Evolutionary conservation across 2,329 filamentous ascomycete genomes (phyloP).

Genomic region (Cercospora sesami): DNA sequence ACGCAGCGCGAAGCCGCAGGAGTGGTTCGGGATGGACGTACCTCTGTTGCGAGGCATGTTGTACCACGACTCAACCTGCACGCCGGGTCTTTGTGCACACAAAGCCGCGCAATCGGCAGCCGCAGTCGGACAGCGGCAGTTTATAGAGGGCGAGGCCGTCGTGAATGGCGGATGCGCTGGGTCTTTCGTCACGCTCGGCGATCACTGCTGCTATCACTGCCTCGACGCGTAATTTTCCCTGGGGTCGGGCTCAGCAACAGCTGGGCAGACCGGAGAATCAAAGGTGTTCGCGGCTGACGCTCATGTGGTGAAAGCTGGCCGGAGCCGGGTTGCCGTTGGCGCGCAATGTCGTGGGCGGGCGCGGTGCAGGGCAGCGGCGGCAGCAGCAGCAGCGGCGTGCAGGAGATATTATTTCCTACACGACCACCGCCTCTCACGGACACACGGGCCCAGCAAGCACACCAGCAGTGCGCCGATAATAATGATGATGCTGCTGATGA

Average conservation of each 20-base stretch:
- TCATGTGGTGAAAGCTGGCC: not conserved
- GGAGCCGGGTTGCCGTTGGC: not conserved
- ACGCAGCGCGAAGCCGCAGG: conserved; percentile 10
- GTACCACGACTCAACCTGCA: conserved; percentile 21
- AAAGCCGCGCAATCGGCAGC: conserved; percentile 1
- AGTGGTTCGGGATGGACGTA: conserved; percentile 29
- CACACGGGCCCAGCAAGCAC: not conserved
- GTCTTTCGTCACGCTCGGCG: conserved; percentile 6
- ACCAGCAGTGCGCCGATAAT: not conserved
- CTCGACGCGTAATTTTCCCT: conserved; percentile 13
- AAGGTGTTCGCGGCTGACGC: not conserved
- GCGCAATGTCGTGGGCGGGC: not conserved
- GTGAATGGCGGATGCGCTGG: not conserved
- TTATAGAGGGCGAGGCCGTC: not conserved
- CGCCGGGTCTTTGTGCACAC: conserved; percentile 12
- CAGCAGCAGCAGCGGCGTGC: not conserved
- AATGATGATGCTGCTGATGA: not conserved
- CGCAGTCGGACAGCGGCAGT: not conserved
- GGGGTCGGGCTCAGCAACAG: not conserved
- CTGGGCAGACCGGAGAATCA: not conserved
- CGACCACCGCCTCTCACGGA: not conserved
- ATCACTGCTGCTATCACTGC: conserved; percentile 4
- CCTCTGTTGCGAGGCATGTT: conserved; percentile 42
- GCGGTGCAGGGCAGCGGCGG: not conserved
- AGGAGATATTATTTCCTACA: not conserved